These are phyloP conservation scores for Wickerhamomyces tratensis DNA, from an alignment of 805 yeast species.

Conservation along the genomic window DNA sequence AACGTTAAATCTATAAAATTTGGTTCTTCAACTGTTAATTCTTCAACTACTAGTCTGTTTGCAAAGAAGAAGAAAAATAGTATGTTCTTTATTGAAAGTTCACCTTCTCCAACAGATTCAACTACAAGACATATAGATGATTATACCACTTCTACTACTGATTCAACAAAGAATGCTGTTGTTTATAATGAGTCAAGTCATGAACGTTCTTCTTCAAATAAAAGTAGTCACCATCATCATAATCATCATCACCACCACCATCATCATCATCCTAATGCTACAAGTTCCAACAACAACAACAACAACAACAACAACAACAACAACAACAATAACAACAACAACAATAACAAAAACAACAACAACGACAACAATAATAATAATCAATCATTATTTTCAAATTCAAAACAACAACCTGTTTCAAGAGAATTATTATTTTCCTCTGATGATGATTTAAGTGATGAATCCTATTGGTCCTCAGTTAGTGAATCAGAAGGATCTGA, in stretches of 20 bases:
- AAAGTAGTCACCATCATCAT: too few species aligned
- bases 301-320: slow-evolving; percentile 1
- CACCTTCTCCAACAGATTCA: slow-evolving; percentile 21
- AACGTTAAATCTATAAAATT: too few species aligned
- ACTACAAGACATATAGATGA: slow-evolving; percentile 1
- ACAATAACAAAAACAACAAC: background rate
- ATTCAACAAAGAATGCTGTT: too few species aligned
- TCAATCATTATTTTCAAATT: slow-evolving; percentile 11
- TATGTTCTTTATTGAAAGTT: slow-evolving; percentile 22
- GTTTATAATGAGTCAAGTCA: too few species aligned
- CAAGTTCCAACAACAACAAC: background rate
- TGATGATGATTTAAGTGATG: slow-evolving; percentile 29
- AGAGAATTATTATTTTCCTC: slow-evolving; percentile 22
- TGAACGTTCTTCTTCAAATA: too few species aligned
- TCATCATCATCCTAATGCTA: too few species aligned
- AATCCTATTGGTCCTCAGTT: slow-evolving; percentile 32
- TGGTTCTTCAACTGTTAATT: too few species aligned
- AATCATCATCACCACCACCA: too few species aligned
- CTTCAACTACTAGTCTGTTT: too few species aligned
- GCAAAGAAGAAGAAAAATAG: slow-evolving; percentile 8
- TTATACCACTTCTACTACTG: background rate
- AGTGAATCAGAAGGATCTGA: slow-evolving; percentile 22
- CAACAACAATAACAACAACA: background rate
- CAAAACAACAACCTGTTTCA: slow-evolving; percentile 4
- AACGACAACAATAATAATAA: slow-evolving; percentile 3